Evolutionary conservation across 2,329 filamentous ascomycete genomes (phyloP).

Genomic region (Colletotrichum tropicale): DNA sequence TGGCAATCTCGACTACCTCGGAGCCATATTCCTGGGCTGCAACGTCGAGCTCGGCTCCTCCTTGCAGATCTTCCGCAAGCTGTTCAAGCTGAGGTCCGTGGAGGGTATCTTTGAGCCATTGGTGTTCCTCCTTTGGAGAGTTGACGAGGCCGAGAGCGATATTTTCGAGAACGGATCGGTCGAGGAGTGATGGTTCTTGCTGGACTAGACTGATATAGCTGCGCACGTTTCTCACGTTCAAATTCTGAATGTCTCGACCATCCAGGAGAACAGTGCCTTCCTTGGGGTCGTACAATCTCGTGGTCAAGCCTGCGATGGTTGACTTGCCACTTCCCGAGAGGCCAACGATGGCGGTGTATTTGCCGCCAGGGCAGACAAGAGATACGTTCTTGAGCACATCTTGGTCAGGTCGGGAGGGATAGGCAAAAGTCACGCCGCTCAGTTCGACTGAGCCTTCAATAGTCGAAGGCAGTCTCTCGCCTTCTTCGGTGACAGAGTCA

Average conservation of each 20-base stretch:
- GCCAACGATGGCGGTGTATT: constrained; percentile 62
- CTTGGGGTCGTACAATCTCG: constrained; percentile 62
- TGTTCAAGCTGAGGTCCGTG: constrained; percentile 53
- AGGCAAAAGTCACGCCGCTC: constrained; percentile 47
- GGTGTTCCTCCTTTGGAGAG: constrained; percentile 42
- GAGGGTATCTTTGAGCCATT: constrained; percentile 47
- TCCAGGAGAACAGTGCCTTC: constrained; percentile 52
- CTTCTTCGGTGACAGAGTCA: constrained; percentile 40
- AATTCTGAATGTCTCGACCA: constrained; percentile 48
- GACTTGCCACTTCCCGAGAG: constrained; percentile 64
- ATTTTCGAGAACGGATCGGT: constrained; percentile 54
- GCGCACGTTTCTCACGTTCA: constrained; percentile 50
- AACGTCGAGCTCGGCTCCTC: constrained; percentile 51
- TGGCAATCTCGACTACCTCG: constrained; percentile 54
- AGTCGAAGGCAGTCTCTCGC: constrained; percentile 48
- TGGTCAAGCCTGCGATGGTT: constrained; percentile 58
- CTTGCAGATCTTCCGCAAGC: constrained; percentile 55
- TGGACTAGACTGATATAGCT: constrained; percentile 49
- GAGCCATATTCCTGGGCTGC: constrained; percentile 48
- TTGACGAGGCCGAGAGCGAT: constrained; percentile 55
- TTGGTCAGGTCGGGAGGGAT: constrained; percentile 46
- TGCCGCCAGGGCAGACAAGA: constrained; percentile 51
- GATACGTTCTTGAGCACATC: constrained; percentile 47
- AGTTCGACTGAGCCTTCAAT: constrained; percentile 52
- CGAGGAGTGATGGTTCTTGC: constrained; percentile 48